Conservation (phyloP, 441 rosid genomes). For the Aleurites moluccanus region DNA sequence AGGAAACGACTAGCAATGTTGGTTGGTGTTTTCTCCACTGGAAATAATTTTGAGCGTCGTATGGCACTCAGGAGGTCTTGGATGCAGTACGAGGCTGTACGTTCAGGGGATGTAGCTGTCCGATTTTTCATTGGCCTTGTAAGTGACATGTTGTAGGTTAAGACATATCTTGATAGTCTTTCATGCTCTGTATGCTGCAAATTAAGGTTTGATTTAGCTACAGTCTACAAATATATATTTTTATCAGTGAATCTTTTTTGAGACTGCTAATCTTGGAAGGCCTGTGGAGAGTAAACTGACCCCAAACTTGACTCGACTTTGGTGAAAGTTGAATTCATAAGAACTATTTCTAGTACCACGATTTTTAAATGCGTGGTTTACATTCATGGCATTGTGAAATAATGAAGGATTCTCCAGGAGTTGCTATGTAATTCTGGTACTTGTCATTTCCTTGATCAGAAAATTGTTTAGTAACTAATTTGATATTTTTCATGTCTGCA, state of each 20-base stretch:
- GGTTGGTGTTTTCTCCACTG: constrained; percentile 89
- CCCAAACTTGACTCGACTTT: neutral
- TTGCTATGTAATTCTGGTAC: neutral
- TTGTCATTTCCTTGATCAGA: neutral
- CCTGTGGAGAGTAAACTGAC: neutral
- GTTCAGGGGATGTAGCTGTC: constrained; percentile 79
- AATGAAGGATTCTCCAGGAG: neutral
- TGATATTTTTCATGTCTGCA: constrained; percentile 32
- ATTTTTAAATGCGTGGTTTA: neutral
- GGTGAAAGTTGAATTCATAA: neutral
- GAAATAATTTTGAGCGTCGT: constrained; percentile 85
- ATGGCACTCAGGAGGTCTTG: constrained; percentile 94
- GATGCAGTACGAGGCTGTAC: constrained; percentile 81
- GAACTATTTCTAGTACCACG: neutral
- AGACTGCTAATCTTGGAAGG: neutral
- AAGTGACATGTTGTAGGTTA: constrained; percentile 34
- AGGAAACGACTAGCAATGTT: constrained; percentile 53
- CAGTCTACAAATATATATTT: neutral
- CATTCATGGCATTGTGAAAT: neutral
- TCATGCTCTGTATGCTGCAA: neutral
- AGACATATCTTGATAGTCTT: neutral
- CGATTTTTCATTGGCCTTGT: constrained; percentile 91
- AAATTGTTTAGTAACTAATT: constrained; percentile 19
- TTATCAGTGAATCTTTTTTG: constrained; percentile 8
- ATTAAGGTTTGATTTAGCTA: neutral